phyloP scores from a whole-genome alignment of 176 grass and related monocot genomes.

The Pontederia crassipes region DNA sequence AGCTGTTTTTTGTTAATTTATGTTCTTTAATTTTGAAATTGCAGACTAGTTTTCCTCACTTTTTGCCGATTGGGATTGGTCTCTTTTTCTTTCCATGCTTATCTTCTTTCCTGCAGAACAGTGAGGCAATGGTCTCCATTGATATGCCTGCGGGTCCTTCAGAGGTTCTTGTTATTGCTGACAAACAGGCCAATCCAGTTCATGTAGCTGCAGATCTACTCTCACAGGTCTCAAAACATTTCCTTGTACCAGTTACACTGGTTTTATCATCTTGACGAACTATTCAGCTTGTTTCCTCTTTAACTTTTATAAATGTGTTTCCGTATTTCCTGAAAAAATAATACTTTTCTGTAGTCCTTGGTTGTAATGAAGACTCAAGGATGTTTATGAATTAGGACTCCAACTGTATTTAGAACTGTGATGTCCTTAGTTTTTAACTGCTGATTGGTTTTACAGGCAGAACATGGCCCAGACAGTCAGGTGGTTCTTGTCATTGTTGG shows the following conservation, averaged over 20 bases:
- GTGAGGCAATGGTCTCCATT: constrained; percentile 96
- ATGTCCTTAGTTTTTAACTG: neutral
- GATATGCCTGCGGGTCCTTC: constrained; percentile 97
- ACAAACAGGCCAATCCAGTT: constrained; percentile 70
- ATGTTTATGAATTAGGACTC: too few species aligned
- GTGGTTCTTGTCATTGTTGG: constrained; percentile 84
- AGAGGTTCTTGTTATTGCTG: constrained; percentile 89
- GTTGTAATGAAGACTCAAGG: too few species aligned
- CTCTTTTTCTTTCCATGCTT: constrained; percentile 7
- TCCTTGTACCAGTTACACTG: neutral
- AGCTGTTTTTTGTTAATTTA: neutral
- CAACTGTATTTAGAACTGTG: neutral
- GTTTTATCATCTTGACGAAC: neutral
- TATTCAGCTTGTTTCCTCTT: neutral
- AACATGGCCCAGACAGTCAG: constrained; percentile 96
- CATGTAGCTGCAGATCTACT: constrained; percentile 90
- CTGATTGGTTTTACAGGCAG: constrained; percentile 46
- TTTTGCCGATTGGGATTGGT: neutral
- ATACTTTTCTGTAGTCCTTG: too few species aligned
- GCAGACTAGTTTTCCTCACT: neutral
- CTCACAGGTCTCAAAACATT: constrained; percentile 60
- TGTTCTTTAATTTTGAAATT: neutral
- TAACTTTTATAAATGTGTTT: too few species aligned
- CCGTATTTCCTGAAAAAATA: too few species aligned
- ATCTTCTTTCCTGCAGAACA: constrained; percentile 63